These are phyloP conservation scores for Aureobasidium sp. DNA, from an alignment of 2,329 filamentous ascomycete genomes.

Conservation along the genomic window DNA sequence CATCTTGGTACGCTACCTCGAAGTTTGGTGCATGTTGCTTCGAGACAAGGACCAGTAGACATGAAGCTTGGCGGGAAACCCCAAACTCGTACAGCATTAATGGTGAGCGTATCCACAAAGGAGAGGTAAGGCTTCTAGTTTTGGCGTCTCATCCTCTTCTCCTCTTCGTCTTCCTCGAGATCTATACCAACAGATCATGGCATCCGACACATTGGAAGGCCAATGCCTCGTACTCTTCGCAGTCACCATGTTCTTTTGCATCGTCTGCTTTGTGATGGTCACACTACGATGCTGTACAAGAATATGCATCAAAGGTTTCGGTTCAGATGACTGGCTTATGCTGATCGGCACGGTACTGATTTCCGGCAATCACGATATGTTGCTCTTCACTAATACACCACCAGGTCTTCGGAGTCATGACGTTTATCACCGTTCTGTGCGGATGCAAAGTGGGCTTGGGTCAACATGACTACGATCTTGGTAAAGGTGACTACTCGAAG, in stretches of 20 bases:
- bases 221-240: background rate
- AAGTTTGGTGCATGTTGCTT: background rate
- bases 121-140: background rate
- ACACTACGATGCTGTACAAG: conserved; percentile 6
- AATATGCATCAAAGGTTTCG: conserved; percentile 5
- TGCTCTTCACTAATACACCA: background rate
- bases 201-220: background rate
- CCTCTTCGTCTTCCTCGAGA: background rate
- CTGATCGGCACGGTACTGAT: background rate
- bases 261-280: background rate
- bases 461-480: conserved; percentile 6
- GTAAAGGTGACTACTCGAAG: background rate
- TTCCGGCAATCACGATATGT: background rate
- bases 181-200: background rate
- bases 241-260: background rate
- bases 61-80: background rate
- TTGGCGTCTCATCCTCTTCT: background rate
- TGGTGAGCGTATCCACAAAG: background rate
- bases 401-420: conserved; percentile 7
- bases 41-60: background rate
- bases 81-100: background rate
- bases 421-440: background rate
- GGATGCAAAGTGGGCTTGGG: conserved; percentile 12
- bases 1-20: background rate
- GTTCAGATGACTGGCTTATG: conserved; percentile 11